These are phyloP conservation scores for Botrytis fragariae DNA, from an alignment of 2,329 filamentous ascomycete genomes.

Conservation along the genomic window DNA sequence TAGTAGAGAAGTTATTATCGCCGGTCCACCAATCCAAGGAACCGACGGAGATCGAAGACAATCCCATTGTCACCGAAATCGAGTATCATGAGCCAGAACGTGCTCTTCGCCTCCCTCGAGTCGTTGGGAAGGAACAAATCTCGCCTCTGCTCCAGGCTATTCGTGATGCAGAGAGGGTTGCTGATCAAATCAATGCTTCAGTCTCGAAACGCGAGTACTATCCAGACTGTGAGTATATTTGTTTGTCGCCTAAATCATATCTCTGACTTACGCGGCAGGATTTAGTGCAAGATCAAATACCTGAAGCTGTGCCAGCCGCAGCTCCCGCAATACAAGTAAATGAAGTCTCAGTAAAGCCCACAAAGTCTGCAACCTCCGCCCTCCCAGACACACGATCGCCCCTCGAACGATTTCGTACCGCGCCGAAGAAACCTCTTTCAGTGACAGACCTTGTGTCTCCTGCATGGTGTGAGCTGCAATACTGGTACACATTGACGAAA, in stretches of 20 bases:
- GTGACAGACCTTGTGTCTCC: conserved; percentile 87
- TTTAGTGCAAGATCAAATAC: conserved; percentile 52
- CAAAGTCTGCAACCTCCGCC: conserved; percentile 11
- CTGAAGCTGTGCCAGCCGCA: background rate
- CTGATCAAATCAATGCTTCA: conserved; percentile 32
- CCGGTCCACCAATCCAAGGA: conserved; percentile 44
- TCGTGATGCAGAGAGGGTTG: conserved; percentile 32
- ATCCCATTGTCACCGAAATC: conserved; percentile 32
- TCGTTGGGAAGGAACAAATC: conserved; percentile 41
- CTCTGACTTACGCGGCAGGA: conserved; percentile 63
- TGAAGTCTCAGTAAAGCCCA: conserved; percentile 3
- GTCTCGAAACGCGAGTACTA: conserved; percentile 41
- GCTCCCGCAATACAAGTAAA: background rate
- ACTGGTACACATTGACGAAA: conserved; percentile 79
- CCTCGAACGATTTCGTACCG: conserved; percentile 73
- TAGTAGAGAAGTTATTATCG: conserved; percentile 50
- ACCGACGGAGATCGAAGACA: conserved; percentile 36
- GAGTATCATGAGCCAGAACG: conserved; percentile 39
- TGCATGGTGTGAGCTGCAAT: conserved; percentile 94
- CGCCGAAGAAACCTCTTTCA: conserved; percentile 73
- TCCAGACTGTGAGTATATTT: conserved; percentile 50
- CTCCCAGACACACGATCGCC: conserved; percentile 55
- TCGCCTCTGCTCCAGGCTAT: conserved; percentile 36
- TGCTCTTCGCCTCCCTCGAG: conserved; percentile 42
- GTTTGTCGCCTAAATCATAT: conserved; percentile 23